Percentiles rank a stretch among this genome's conserved stretches.
Evolutionary conservation across 2,329 filamentous ascomycete species (phyloP).

Genomic region (Colletotrichum costaricense): DNA sequence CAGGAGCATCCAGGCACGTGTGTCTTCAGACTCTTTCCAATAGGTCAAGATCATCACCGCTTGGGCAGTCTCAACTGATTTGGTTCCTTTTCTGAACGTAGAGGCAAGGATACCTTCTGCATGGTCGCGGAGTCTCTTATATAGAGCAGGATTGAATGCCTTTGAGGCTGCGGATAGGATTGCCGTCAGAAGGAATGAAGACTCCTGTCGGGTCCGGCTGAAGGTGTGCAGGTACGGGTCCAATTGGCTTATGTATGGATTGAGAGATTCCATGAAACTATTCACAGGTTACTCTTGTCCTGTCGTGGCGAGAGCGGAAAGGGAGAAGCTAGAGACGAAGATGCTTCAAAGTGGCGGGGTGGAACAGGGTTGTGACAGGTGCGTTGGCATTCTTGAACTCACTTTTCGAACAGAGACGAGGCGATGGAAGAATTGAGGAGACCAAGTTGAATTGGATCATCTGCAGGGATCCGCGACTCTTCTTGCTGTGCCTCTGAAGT

Average conservation of each 20-base stretch:
- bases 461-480: neutral
- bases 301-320: neutral
- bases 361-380: neutral
- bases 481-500: neutral
- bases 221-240: constrained; percentile 52
- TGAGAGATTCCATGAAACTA: constrained; percentile 51
- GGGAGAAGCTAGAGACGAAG: neutral
- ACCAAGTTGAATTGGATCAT: constrained; percentile 13
- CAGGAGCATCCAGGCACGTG: constrained; percentile 50
- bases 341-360: neutral
- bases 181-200: constrained; percentile 49
- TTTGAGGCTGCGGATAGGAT: constrained; percentile 49
- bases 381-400: neutral
- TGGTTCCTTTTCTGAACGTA: constrained; percentile 45
- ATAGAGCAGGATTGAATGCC: constrained; percentile 47
- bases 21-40: constrained; percentile 55
- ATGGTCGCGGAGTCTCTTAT: constrained; percentile 35
- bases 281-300: neutral
- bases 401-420: constrained; percentile 25
- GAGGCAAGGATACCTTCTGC: constrained; percentile 44
- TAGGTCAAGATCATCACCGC: constrained; percentile 52
- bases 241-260: constrained; percentile 53
- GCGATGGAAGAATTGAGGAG: constrained; percentile 17
- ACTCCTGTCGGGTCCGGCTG: constrained; percentile 46
- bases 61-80: constrained; percentile 52